Conservation (phyloP, 331 rosid genomes). For the Arachis monticola region DNA sequence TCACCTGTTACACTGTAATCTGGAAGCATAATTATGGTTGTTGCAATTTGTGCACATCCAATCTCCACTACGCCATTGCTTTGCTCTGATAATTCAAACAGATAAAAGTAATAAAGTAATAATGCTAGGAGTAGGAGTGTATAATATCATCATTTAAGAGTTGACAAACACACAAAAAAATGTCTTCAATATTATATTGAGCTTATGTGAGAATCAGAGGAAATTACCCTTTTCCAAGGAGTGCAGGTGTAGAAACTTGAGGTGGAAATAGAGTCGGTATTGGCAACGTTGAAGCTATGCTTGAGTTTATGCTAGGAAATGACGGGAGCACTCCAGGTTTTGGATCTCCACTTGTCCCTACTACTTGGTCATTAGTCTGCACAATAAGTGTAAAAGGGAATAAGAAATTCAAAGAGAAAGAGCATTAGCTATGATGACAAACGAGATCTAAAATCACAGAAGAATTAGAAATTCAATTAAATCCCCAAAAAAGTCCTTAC, state of each 20-base stretch:
- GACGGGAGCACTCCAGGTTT: constrained; percentile 51
- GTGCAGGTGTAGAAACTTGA: constrained; percentile 60
- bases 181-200: too few species aligned
- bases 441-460: constrained; percentile 3
- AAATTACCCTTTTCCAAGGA: constrained; percentile 87
- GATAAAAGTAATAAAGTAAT: constrained; percentile 33
- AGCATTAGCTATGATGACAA: constrained; percentile 1
- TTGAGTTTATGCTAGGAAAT: constrained; percentile 42
- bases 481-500: constrained; percentile 49
- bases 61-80: constrained; percentile 96
- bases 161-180: background rate
- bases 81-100: constrained; percentile 64
- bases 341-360: constrained; percentile 59
- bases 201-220: too few species aligned
- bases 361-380: constrained; percentile 47
- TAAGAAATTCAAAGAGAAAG: background rate
- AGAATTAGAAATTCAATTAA: constrained; percentile 32
- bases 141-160: constrained; percentile 22
- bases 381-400: constrained; percentile 20
- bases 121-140: constrained; percentile 22
- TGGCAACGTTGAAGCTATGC: constrained; percentile 57
- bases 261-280: constrained; percentile 59
- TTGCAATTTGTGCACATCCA: constrained; percentile 98
- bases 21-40: constrained; percentile 97
- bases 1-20: constrained; percentile 88